phyloP scores from a whole-genome alignment of 345 rosid genomes.

The Corchorus olitorius region DNA sequence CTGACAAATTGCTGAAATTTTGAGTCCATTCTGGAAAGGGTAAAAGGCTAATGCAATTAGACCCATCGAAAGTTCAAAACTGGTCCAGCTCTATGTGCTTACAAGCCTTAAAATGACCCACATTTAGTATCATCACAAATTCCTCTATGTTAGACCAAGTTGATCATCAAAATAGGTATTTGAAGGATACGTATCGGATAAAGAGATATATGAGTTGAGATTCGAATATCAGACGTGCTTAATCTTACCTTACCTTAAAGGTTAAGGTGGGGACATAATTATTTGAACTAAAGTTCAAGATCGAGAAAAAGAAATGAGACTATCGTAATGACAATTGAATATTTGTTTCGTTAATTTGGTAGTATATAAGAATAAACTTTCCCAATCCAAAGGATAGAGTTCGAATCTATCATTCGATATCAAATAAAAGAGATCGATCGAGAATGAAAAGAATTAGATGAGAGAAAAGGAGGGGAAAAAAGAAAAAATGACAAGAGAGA shows the following conservation, averaged over 20 bases:
- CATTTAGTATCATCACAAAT: background rate
- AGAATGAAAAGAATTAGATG: no score
- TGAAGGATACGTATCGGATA: background rate
- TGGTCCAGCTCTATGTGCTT: background rate
- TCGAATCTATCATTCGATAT: no score
- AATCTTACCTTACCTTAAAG: no score
- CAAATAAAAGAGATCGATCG: background rate
- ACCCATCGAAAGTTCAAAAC: background rate
- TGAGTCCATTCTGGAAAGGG: background rate
- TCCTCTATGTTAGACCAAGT: background rate
- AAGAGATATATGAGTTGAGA: no score
- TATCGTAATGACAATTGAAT: no score
- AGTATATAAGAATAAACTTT: no score
- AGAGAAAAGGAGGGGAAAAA: background rate
- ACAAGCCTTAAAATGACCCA: background rate
- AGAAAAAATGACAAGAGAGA: background rate
- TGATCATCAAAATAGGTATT: background rate
- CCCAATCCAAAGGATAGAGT: no score
- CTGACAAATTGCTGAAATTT: background rate
- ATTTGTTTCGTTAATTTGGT: no score
- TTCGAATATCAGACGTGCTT: no score
- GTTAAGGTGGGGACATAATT: no score
- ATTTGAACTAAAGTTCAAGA: no score
- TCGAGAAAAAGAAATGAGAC: no score
- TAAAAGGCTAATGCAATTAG: background rate